These are phyloP conservation scores for Scleromitrula shiraiana DNA, from an alignment of 2,329 filamentous ascomycete genomes.

Conservation along the genomic window DNA sequence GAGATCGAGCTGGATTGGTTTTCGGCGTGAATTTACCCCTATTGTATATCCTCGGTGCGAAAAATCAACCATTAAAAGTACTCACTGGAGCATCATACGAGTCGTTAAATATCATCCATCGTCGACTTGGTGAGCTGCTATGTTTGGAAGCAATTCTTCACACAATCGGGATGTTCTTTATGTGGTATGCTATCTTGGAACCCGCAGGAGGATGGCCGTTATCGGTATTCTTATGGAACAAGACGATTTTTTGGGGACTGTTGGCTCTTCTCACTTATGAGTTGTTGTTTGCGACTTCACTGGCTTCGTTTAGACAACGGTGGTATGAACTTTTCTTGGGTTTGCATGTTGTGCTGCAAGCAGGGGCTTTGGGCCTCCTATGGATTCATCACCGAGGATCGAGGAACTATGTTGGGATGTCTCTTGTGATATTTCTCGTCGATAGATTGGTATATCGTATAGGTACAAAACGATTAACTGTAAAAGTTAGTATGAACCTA, in stretches of 20 bases:
- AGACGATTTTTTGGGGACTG: slow-evolving; percentile 46
- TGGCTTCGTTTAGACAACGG: slow-evolving; percentile 49
- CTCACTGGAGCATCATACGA: slow-evolving; percentile 60
- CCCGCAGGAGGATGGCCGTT: slow-evolving; percentile 43
- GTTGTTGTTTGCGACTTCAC: slow-evolving; percentile 52
- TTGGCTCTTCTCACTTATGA: slow-evolving; percentile 50
- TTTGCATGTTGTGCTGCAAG: slow-evolving; percentile 49
- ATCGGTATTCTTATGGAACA: slow-evolving; percentile 41
- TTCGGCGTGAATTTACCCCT: slow-evolving; percentile 43
- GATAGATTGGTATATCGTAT: slow-evolving; percentile 44
- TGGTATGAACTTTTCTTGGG: slow-evolving; percentile 58
- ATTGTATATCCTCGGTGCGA: slow-evolving; percentile 57
- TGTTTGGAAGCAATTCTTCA: slow-evolving; percentile 53
- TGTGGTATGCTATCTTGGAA: slow-evolving; percentile 45
- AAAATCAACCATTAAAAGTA: slow-evolving; percentile 54
- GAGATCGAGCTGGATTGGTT: slow-evolving; percentile 25
- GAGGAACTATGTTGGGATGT: slow-evolving; percentile 43
- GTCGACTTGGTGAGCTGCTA: slow-evolving; percentile 53
- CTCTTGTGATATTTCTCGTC: slow-evolving; percentile 24
- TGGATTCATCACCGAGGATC: slow-evolving; percentile 50
- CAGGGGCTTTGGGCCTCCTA: slow-evolving; percentile 45
- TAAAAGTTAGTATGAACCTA: slow-evolving; percentile 33
- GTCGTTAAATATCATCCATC: slow-evolving; percentile 57
- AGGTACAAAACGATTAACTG: slow-evolving; percentile 39
- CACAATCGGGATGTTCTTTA: slow-evolving; percentile 42